Base-by-base conservation (phyloP, 129 eudicot genomes). In the Apium graveolens region DNA sequence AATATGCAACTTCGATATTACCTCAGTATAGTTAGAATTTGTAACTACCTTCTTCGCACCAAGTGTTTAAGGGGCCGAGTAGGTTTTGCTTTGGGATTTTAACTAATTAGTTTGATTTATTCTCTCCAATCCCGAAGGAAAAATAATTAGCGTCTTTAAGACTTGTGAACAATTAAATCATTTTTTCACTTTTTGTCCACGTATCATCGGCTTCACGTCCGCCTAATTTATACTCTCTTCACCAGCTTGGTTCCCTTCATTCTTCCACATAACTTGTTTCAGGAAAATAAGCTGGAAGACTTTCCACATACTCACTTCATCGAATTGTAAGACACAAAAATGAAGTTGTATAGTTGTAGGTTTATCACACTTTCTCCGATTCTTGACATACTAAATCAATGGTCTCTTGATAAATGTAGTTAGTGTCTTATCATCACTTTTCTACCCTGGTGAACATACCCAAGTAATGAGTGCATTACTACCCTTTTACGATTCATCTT, bases 391-490 rank as follows among this genome's bases (percentile, higher is more conserved):
- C 27, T 92, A 91, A 17, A 90, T 83, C 57, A 95, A 77, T 41
- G 96, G 89, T 38, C 97, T 96, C 16, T 95, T 92, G 34, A 90
- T 83, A 85, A 95, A 95, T 26, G 92, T 79, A 14, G 95, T 82
- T 39, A 92, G 88, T 45, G 99, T 91, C 89, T 90, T 91, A 77
- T 95, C 91, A 37, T 92, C 97, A 66, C 87, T 91, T 90, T 92
- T 91, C 98, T 97, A 95, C 12, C 99, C 99, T 3, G 97, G 99
- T n/a, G 99, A 81, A 97, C 99, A 95, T 81, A 96, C 99, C 13
- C 99, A 88, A 48, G 96, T 92, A 37, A 95, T 89, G 81, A 95
- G 96, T 0, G 97, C 99, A 73, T 95, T 95, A 89, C 99, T 91
- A 84, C 92, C 96, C 79, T 85, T 90, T 78, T 95, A 97, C 29